Percentiles rank a stretch among this genome's conserved stretches.
phyloP scores from a whole-genome alignment of 2,329 filamentous ascomycete species.

The Aschersonia sp. region DNA sequence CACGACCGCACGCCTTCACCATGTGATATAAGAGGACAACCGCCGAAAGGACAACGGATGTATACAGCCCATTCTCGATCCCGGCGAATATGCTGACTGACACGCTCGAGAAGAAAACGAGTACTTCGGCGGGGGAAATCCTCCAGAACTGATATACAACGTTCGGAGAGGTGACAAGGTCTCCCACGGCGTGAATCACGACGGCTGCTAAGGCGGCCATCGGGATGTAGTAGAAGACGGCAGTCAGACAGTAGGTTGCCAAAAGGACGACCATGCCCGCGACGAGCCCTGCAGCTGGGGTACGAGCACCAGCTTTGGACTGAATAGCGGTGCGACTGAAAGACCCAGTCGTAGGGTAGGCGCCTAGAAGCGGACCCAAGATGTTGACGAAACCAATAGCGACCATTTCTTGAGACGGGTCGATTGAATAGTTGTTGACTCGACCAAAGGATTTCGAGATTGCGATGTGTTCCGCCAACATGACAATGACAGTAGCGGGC shows the following conservation, averaged over 20 bases:
- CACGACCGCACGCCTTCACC: conserved; percentile 67
- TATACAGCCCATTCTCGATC: conserved; percentile 90
- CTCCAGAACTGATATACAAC: conserved; percentile 93
- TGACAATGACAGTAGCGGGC: conserved; percentile 80
- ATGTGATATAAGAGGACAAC: conserved; percentile 73
- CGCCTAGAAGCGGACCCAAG: conserved; percentile 81
- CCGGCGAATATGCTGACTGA: conserved; percentile 75
- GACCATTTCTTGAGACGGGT: conserved; percentile 91
- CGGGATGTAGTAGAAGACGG: conserved; percentile 90
- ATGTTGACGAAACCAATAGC: conserved; percentile 87
- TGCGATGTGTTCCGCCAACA: conserved; percentile 91
- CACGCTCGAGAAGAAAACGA: conserved; percentile 90
- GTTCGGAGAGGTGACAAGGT: conserved; percentile 82
- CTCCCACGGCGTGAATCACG: conserved; percentile 91
- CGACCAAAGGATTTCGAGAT: conserved; percentile 95
- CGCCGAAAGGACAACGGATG: conserved; percentile 63
- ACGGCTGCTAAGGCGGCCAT: conserved; percentile 68
- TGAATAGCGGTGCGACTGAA: conserved; percentile 96
- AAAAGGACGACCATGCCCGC: conserved; percentile 76
- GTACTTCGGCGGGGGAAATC: conserved; percentile 75
- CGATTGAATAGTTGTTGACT: conserved; percentile 90
- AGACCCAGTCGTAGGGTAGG: conserved; percentile 84
- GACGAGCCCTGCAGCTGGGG: conserved; percentile 79
- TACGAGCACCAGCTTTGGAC: conserved; percentile 88
- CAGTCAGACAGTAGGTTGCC: conserved; percentile 77